Base-by-base conservation (phyloP, 331 rosid species). In the Pyrus hybrid region DNA sequence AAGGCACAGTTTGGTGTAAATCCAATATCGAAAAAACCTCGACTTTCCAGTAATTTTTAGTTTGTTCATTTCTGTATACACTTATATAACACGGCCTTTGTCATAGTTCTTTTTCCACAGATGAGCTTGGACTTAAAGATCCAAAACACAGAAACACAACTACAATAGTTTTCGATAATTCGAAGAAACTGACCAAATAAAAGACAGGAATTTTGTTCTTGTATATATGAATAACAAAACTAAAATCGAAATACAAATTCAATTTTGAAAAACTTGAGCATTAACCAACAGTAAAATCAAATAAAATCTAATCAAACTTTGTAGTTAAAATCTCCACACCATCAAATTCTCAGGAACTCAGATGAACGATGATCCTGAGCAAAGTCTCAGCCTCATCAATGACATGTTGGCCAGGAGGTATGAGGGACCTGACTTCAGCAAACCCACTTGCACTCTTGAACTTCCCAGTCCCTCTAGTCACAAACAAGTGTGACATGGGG, bases 391-490 rank as follows among this genome's bases (percentile, higher is more conserved):
- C 91, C 30, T 93, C 96, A 80, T 93, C 91, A 10, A 70, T 78
- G 47, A 85, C 80, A 62, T 84, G 85, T 81, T 90, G 95, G 9
- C 96, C 98, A 4, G 88, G 86, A 69, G 97, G 96, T 30, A 93
- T 85, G 33, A 93, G 89, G 29, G 88, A 76, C 71, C 90, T 78
- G 47, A 93, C 81, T 62, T 90, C 95, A 4, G 98, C 97, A 80
- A 90, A 77, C 43, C 96, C 95, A 68, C 82, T 82, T 47, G 96
- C 94, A 41, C 83, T 78, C 88, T 86, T 87, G 77, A 88, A 93
- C 86, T 86, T 91, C 0, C 97, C 92, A 29, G 98, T 91, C 17
- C 98, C 97, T 25, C 92, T 96, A 10, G 79, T 85, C 70, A 93
- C 87, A 0, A 93, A 85, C 74, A 93, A 73, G 62, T 86, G 90